These are phyloP conservation scores for Pyrenophora teres DNA, from an alignment of 2,329 filamentous ascomycete genomes.

Conservation along the genomic window DNA sequence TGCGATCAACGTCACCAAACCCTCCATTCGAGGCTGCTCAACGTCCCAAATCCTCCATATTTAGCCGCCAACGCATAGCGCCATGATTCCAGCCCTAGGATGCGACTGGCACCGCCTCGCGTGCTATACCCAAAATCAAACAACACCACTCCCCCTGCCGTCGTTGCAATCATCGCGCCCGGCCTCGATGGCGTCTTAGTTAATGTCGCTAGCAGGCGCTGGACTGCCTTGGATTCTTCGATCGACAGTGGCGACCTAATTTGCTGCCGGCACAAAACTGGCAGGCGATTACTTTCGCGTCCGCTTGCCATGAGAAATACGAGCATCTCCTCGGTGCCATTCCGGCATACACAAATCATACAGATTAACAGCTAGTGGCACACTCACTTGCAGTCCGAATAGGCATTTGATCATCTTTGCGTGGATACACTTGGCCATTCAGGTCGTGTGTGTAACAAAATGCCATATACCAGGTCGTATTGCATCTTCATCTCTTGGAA, in stretches of 20 bases:
- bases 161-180: neutral
- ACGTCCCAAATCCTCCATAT: neutral
- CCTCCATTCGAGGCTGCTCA: conserved; percentile 4
- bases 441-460: too few species aligned
- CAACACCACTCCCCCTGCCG: neutral
- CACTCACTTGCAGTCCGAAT: too few species aligned
- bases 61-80: too few species aligned
- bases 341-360: too few species aligned
- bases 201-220: conserved; percentile 3
- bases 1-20: conserved; percentile 10
- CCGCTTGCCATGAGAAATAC: neutral
- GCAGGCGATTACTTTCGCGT: neutral
- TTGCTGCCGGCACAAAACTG: neutral
- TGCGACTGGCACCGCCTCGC: too few species aligned
- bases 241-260: conserved; percentile 2
- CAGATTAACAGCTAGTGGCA: too few species aligned
- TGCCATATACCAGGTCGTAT: too few species aligned
- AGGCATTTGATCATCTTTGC: too few species aligned
- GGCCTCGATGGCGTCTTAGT: neutral
- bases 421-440: too few species aligned
- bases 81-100: too few species aligned
- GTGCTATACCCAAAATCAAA: neutral
- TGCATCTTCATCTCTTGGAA: too few species aligned
- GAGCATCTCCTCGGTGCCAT: neutral
- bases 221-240: conserved; percentile 9